Evolutionary conservation across 2,329 filamentous ascomycete genomes (phyloP).

Genomic region (Aureobasidium sp.): DNA sequence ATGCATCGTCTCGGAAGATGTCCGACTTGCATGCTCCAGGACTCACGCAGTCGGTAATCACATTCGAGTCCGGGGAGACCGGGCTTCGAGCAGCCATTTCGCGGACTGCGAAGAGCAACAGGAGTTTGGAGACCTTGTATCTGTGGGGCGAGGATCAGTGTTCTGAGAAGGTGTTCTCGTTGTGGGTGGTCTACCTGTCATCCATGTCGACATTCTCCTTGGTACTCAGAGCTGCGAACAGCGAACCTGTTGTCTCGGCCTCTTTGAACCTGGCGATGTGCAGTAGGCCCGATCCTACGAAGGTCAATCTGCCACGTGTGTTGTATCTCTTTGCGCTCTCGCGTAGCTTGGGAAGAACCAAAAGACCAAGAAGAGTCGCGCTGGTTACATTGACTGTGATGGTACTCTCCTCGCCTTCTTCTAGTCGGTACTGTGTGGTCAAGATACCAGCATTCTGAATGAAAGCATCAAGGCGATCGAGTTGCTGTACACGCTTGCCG

Average conservation of each 20-base stretch:
- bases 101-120: constrained; percentile 23
- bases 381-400: constrained; percentile 33
- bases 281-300: constrained; percentile 28
- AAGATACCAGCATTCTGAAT: constrained; percentile 33
- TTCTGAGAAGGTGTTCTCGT: neutral
- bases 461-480: constrained; percentile 28
- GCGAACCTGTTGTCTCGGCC: constrained; percentile 19
- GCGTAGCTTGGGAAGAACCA: constrained; percentile 27
- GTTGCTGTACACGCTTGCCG: constrained; percentile 17
- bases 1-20: constrained; percentile 20
- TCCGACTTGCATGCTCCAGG: constrained; percentile 27
- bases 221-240: constrained; percentile 20
- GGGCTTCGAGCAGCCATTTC: constrained; percentile 15
- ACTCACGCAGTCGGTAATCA: constrained; percentile 23
- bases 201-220: constrained; percentile 18
- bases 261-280: constrained; percentile 22
- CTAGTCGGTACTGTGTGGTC: constrained; percentile 19
- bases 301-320: constrained; percentile 22
- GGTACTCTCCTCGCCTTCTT: constrained; percentile 24
- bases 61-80: constrained; percentile 18
- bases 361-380: constrained; percentile 28
- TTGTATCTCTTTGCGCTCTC: constrained; percentile 20
- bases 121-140: constrained; percentile 25
- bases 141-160: neutral
- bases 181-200: constrained; percentile 14